A percentile compares a stretch with the other conserved stretches of the same genome.
Evolutionary conservation across 2,329 filamentous ascomycete species (phyloP).

Genomic region (Hymenoscyphus albidus): DNA sequence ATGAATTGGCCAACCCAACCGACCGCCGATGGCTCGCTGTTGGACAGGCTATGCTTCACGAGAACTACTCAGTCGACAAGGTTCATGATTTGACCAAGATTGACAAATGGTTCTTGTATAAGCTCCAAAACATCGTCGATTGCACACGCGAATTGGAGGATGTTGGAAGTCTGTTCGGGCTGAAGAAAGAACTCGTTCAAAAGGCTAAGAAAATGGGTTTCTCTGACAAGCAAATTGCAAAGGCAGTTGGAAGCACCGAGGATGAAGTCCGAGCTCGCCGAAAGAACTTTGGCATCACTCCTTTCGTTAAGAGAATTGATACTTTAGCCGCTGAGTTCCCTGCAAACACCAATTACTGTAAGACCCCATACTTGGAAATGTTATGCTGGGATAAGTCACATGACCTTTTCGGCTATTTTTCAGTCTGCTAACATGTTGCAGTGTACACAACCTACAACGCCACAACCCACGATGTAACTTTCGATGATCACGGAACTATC

Average conservation of each 20-base stretch:
- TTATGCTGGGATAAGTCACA: no score
- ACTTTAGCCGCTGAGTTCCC: slow-evolving; percentile 79
- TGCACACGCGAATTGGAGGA: slow-evolving; percentile 82
- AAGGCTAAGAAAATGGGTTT: slow-evolving; percentile 98
- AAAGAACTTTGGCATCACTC: slow-evolving; percentile 81
- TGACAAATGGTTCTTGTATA: slow-evolving; percentile 99
- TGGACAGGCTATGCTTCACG: slow-evolving; percentile 95
- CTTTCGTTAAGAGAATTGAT: slow-evolving; percentile 98
- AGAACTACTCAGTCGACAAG: slow-evolving; percentile 88
- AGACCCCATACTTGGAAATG: background rate
- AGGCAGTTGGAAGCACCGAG: slow-evolving; percentile 79
- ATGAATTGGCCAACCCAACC: slow-evolving; percentile 84
- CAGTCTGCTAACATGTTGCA: background rate
- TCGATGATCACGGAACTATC: slow-evolving; percentile 86
- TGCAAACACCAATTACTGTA: slow-evolving; percentile 13
- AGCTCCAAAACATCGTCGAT: slow-evolving; percentile 95
- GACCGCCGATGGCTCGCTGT: slow-evolving; percentile 97
- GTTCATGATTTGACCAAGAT: slow-evolving; percentile 96
- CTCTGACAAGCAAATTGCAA: slow-evolving; percentile 91
- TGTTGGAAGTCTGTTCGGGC: slow-evolving; percentile 73
- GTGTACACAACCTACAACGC: slow-evolving; percentile 86
- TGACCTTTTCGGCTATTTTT: background rate
- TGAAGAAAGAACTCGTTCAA: slow-evolving; percentile 84
- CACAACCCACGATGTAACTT: slow-evolving; percentile 85
- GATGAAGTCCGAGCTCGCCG: slow-evolving; percentile 83